Conservation (phyloP, 768 basidiomycete species). For the Kwoniella botswanensis region DNA sequence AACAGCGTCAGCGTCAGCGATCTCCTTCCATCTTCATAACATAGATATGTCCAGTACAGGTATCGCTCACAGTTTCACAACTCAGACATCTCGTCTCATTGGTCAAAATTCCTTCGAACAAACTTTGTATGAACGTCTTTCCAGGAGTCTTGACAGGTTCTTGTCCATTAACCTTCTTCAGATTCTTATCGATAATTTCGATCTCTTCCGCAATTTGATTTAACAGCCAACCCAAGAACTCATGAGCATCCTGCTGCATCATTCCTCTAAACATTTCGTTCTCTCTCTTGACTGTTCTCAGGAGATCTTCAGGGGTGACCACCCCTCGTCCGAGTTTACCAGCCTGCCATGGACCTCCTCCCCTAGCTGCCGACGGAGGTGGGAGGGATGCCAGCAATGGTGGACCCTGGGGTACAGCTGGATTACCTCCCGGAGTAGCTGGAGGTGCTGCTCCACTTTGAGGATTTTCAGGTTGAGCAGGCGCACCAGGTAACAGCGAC, state of each 20-base stretch:
- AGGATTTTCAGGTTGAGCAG: conserved; percentile 6
- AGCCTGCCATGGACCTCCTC: conserved; percentile 55
- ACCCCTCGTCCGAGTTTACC: conserved; percentile 66
- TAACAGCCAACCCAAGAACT: conserved; percentile 91
- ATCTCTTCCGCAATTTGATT: conserved; percentile 94
- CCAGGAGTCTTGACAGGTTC: conserved; percentile 33
- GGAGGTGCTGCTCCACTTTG: neutral
- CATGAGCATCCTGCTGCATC: conserved; percentile 98
- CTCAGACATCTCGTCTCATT: conserved; percentile 97
- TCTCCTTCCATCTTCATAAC: neutral
- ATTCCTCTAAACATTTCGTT: conserved; percentile 89
- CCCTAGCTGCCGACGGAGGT: conserved; percentile 52
- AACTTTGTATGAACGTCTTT: conserved; percentile 80
- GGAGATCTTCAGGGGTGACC: conserved; percentile 85
- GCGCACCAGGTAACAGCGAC: conserved; percentile 35
- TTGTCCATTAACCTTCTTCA: conserved; percentile 20
- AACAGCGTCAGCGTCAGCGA: conserved; percentile 9
- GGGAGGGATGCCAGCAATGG: conserved; percentile 52
- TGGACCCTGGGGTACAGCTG: conserved; percentile 40
- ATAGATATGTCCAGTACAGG: neutral
- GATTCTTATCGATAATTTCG: conserved; percentile 63
- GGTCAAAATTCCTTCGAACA: conserved; percentile 92
- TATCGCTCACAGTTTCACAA: conserved; percentile 83
- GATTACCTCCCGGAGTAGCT: conserved; percentile 1
- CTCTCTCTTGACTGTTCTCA: conserved; percentile 88